Percentiles rank a stretch among this genome's conserved stretches.
These are phyloP conservation scores for Sphaerosporella brunnea DNA, from an alignment of 495 filamentous ascomycete genomes.

Conservation along the genomic window DNA sequence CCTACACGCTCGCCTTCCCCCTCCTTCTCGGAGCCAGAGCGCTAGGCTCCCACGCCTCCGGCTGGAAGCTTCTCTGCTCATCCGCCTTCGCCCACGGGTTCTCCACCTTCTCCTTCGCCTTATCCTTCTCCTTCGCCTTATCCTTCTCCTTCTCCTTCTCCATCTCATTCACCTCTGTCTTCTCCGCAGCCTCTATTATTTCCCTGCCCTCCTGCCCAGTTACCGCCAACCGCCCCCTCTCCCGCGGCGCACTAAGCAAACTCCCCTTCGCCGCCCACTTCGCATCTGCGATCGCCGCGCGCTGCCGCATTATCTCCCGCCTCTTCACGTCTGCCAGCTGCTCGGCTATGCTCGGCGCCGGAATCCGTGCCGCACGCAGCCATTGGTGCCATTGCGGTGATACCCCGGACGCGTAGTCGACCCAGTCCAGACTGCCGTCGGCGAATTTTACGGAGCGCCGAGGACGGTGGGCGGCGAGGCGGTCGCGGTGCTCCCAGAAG, in stretches of 20 bases:
- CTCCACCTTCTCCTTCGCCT: too few relatives aligned
- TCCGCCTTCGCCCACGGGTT: too few relatives aligned
- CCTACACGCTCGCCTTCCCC: too few relatives aligned
- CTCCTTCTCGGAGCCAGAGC: too few relatives aligned
- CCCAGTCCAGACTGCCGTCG: slow-evolving; percentile 6
- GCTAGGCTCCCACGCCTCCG: too few relatives aligned
- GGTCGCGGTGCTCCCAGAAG: slow-evolving; percentile 78
- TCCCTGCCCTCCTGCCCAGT: too few relatives aligned
- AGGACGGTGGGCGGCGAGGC: slow-evolving; percentile 33
- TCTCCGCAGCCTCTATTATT: too few relatives aligned
- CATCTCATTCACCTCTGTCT: too few relatives aligned
- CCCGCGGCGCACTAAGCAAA: slow-evolving; percentile 22
- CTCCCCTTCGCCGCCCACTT: slow-evolving; percentile 65
- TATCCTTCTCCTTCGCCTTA: too few relatives aligned
- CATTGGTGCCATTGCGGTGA: slow-evolving; percentile 81
- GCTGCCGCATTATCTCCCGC: slow-evolving; percentile 45
- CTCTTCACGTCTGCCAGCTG: slow-evolving; percentile 52
- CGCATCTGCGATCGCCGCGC: slow-evolving; percentile 65
- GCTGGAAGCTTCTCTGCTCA: too few relatives aligned
- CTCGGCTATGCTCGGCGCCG: slow-evolving; percentile 57
- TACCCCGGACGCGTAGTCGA: slow-evolving; percentile 21
- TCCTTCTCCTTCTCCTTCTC: too few relatives aligned
- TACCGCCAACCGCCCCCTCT: too few relatives aligned
- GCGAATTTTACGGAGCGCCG: slow-evolving; percentile 50
- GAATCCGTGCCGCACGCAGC: slow-evolving; percentile 62